These are phyloP conservation scores for Pleurotus eryngii DNA, from an alignment of 768 basidiomycete genomes.

Conservation along the genomic window DNA sequence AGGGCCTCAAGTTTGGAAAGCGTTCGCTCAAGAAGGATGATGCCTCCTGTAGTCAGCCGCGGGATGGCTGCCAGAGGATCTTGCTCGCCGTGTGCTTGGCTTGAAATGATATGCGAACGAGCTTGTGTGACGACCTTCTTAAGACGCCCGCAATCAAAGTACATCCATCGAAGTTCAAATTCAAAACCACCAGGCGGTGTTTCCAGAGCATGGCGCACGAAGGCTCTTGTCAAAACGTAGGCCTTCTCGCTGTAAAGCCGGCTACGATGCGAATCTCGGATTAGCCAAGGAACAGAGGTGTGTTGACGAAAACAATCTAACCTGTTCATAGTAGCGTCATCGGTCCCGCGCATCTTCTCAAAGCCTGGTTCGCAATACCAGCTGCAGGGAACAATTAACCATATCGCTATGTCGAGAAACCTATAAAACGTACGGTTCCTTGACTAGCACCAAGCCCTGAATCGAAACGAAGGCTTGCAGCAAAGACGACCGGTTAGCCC, in stretches of 20 bases:
- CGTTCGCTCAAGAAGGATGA: conserved; percentile 74
- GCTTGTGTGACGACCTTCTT: conserved; percentile 67
- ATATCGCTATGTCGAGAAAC: not conserved
- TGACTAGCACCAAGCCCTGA: conserved; percentile 89
- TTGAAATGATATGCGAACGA: conserved; percentile 63
- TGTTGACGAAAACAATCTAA: conserved; percentile 20
- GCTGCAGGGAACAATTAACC: conserved; percentile 29
- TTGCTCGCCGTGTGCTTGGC: conserved; percentile 34
- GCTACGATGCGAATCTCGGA: conserved; percentile 34
- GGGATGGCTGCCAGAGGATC: conserved; percentile 59
- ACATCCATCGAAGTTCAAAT: conserved; percentile 70
- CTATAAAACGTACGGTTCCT: conserved; percentile 70
- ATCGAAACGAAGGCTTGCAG: conserved; percentile 93
- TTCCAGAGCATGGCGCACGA: conserved; percentile 86
- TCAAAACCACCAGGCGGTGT: conserved; percentile 70
- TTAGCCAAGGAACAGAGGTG: conserved; percentile 5
- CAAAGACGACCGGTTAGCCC: conserved; percentile 75
- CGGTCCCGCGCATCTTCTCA: conserved; percentile 87
- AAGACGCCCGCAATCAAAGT: conserved; percentile 60
- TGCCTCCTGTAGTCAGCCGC: conserved; percentile 74
- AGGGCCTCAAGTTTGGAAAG: conserved; percentile 60
- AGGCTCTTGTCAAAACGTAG: conserved; percentile 85
- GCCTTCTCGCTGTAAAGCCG: conserved; percentile 93
- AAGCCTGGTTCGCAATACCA: conserved; percentile 94
- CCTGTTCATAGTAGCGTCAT: conserved; percentile 88